Conservation (phyloP, 805 yeast species). For the Dipodascus geniculatus region DNA sequence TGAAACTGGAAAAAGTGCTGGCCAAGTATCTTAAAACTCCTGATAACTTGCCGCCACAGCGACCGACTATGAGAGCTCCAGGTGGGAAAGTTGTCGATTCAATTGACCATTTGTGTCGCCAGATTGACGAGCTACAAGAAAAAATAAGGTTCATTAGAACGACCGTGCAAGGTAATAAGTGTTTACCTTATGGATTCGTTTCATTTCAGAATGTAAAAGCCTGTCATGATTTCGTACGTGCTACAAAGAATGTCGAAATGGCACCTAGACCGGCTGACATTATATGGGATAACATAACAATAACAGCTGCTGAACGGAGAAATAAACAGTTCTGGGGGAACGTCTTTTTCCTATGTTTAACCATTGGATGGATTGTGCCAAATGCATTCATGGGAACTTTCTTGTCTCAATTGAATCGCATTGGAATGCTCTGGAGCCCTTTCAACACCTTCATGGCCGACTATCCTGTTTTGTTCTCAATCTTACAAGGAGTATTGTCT, state of each 20-base stretch:
- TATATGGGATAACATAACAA: constrained; percentile 26
- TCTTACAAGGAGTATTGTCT: constrained; percentile 29
- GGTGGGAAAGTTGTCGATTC: constrained; percentile 23
- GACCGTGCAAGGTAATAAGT: constrained; percentile 8
- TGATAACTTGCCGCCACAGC: constrained; percentile 14
- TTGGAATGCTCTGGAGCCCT: constrained; percentile 27
- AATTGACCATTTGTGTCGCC: constrained; percentile 17
- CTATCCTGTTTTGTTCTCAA: constrained; percentile 21
- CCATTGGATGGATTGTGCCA: constrained; percentile 29
- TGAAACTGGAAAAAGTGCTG: constrained; percentile 18
- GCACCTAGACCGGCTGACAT: constrained; percentile 28
- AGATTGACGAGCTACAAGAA: constrained; percentile 11
- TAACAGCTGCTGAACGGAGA: constrained; percentile 19
- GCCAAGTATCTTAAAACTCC: constrained; percentile 20
- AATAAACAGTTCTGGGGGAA: constrained; percentile 26
- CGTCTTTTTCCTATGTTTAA: constrained; percentile 18
- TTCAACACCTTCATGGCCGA: constrained; percentile 20
- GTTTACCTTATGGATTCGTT: constrained; percentile 24
- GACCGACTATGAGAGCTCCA: constrained; percentile 15
- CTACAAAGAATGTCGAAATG: constrained; percentile 7
- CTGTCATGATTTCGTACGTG: constrained; percentile 3
- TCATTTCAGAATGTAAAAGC: constrained; percentile 17
- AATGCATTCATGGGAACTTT: constrained; percentile 31
- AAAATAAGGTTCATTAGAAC: constrained; percentile 18
- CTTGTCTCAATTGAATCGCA: constrained; percentile 25